Base-by-base conservation (phyloP, 177 flowering plant genomes). In the Vitis hybrid region DNA sequence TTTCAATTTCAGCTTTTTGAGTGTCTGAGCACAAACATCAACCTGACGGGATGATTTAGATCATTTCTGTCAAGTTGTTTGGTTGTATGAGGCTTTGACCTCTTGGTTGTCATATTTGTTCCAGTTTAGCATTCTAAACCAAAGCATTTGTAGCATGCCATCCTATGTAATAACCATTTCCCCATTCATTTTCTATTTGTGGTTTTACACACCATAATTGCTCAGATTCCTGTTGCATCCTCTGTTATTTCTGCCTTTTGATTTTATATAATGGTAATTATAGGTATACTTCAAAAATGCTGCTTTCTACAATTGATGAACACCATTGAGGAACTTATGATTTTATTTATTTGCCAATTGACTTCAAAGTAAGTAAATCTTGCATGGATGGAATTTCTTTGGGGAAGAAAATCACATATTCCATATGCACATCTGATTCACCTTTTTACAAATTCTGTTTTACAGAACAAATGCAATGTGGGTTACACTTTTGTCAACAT, bases 201-300 rank as follows among this genome's bases (percentile, higher is more conserved):
- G 1, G 10, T 57, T 61, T 61, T 18, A 1, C n/a, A 19, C 11
- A 12, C 56, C 54, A 16, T n/a, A 16, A 14, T 14, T 35, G 13
- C 2, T 8, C 24, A 52, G 40, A 52, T 35, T 52, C 40, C 15
- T 52, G 18, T 66, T 35, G 40, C 32, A 64, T 56, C 18, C 1
- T 30, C 32, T 51, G 52, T 21, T n/a, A 15, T 52, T 52, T 66
- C 46, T 14, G 18, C 0, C 13, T 19, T 32, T 7, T 71, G 56
- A 35, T 63, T 12, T 60, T 12, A 24, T 46, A 51, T 32, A 19
- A 51, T 70, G 56, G 55, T 49, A 6, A 11, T 62, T 60, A 3
- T 66, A 86, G 90, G 82, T 86, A 86, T 71, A 86, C 88, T 48
- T 86, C 90, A 55, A 85, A 83, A 76, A 86, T 86, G 90, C 83